A percentile compares a stretch with the other conserved stretches of the same genome.
phyloP scores from a whole-genome alignment of 345 rosid species.

The Erysimum cheiranthoides region DNA sequence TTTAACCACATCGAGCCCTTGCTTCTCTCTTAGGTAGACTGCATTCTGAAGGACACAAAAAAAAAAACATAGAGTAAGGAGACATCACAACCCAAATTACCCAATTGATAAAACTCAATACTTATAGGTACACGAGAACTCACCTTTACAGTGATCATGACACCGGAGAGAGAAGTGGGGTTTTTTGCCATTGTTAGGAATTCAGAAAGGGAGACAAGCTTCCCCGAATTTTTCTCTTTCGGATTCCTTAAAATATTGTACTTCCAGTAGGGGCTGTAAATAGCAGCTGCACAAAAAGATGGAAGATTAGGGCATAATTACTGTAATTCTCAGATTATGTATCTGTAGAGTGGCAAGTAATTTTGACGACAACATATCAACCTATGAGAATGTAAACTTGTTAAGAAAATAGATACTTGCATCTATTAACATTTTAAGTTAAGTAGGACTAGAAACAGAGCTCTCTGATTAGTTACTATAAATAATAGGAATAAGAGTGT shows the following conservation, averaged over 20 bases:
- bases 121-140: constrained; percentile 35
- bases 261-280: constrained; percentile 51
- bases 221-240: constrained; percentile 52
- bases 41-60: constrained; percentile 50
- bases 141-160: constrained; percentile 82
- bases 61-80: background rate
- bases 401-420: no score
- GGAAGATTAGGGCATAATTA: constrained; percentile 9
- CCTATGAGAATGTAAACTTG: no score
- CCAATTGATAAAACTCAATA: background rate
- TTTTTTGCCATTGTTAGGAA: constrained; percentile 71
- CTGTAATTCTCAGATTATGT: no score
- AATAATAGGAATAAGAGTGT: no score
- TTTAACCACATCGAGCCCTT: constrained; percentile 41
- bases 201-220: constrained; percentile 53
- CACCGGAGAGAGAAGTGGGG: constrained; percentile 61
- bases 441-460: no score
- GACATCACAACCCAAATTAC: background rate
- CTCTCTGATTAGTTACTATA: no score
- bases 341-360: background rate
- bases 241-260: constrained; percentile 57
- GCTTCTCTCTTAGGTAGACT: no score
- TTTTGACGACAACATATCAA: no score
- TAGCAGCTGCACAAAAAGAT: constrained; percentile 53
- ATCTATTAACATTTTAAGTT: no score